Base-by-base conservation (phyloP, 2,329 filamentous ascomycete genomes). In the Fusarium proliferatum region DNA sequence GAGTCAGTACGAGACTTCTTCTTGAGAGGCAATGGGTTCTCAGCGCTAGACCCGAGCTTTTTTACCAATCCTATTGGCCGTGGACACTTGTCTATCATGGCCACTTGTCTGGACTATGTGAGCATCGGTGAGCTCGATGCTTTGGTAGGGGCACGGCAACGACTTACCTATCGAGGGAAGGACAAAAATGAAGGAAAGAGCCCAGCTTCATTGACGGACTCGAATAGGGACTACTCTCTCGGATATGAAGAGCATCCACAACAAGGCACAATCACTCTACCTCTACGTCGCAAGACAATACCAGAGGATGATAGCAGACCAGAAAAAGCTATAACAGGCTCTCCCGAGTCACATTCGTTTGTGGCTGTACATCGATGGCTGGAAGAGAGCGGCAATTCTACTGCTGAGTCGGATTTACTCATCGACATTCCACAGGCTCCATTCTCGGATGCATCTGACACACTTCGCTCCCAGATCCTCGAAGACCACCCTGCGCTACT, bases 321-420 rank as follows among this genome's bases (percentile, higher is more conserved):
- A 15, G 21, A 4, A 0, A 4, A 41, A 41, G 9, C 9, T 13
- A n/a, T 9, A 3, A 0, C 21, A 41, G 39, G 1, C 7, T 6
- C 21, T n/a, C 0, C 39, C 0, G 8, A 41, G 1, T 15, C 39
- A 41, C 9, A n/a, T 12, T 0, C 1, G 0, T n/a, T 41, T 12
- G 15, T 15, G 12, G 12, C 39, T 15, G 5, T 41, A 41, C 21
- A 5, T 41, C 21, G 7, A n/a, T 41, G 39, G 39, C 8, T 41
- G 12, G 12, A 41, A 41, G 7, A 41, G 5, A 41, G 39, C 21
- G n/a, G 5, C 0, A n/a, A 15, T 41, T 41, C 5, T 2, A 41
- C 39, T 41, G 12, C 12, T 1, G 21, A 41, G 5, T n/a, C 39
- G 8, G 21, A 41, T 6, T 41, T 41, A 3, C 12, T n/a, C 11